Conservation (phyloP, 2,329 filamentous ascomycete genomes). For the Geosmithia flava region DNA sequence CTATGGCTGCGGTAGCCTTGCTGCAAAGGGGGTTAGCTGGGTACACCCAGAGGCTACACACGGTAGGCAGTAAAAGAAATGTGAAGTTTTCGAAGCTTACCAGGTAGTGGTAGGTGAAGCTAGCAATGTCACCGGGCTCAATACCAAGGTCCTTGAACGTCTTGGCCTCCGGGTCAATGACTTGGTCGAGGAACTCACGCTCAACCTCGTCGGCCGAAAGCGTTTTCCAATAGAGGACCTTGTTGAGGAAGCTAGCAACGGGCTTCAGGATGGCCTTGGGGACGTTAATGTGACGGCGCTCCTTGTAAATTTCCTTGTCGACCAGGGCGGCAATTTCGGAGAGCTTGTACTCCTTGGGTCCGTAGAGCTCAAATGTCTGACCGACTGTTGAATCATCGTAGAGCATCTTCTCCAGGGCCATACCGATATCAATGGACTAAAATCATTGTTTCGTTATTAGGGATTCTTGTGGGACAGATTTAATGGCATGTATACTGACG, state of each 20-base stretch:
- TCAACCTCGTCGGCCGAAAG: slow-evolving; percentile 77
- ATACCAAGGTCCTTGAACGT: slow-evolving; percentile 92
- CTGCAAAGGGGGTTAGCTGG: slow-evolving; percentile 34
- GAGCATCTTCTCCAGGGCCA: slow-evolving; percentile 79
- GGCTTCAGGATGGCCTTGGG: slow-evolving; percentile 74
- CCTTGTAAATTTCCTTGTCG: slow-evolving; percentile 84
- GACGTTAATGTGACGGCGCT: slow-evolving; percentile 81
- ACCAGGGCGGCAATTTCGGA: slow-evolving; percentile 78
- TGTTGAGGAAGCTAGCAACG: slow-evolving; percentile 62
- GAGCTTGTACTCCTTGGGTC: slow-evolving; percentile 84
- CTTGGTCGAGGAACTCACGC: slow-evolving; percentile 84
- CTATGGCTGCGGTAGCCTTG: slow-evolving; percentile 81
- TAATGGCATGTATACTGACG: slow-evolving; percentile 31
- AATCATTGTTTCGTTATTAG: not conserved
- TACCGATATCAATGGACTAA: slow-evolving; percentile 78
- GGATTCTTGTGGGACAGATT: not conserved
- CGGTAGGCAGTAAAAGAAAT: not conserved
- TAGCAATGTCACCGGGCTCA: slow-evolving; percentile 72
- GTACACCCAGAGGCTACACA: not conserved
- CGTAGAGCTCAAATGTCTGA: slow-evolving; percentile 90
- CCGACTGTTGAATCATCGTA: slow-evolving; percentile 83
- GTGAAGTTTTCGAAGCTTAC: slow-evolving; percentile 36
- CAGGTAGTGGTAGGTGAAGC: slow-evolving; percentile 88
- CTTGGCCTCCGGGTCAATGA: slow-evolving; percentile 82
- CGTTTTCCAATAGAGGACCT: slow-evolving; percentile 77